Evolutionary conservation across 192 early-diverging fungal species (phyloP).

Genomic region (Bifiguratus adelaidae): DNA sequence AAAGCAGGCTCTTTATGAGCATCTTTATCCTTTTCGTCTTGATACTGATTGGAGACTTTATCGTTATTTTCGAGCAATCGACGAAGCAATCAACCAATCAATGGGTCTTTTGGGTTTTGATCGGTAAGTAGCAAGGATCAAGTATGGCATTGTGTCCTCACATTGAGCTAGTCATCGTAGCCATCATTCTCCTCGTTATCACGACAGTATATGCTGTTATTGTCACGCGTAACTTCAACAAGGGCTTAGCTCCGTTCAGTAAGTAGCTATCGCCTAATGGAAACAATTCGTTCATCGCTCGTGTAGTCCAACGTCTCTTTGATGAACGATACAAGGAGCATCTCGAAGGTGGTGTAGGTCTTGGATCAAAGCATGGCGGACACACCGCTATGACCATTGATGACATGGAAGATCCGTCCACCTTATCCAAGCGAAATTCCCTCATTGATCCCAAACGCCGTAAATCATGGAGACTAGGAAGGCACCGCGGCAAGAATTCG

Average conservation of each 20-base stretch:
- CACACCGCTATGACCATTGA: too few species aligned
- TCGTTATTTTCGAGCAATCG: slow-evolving; percentile 10
- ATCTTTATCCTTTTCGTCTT: slow-evolving; percentile 15
- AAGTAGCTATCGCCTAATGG: not conserved
- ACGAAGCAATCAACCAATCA: slow-evolving; percentile 14
- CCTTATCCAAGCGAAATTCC: too few species aligned
- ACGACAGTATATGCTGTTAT: slow-evolving; percentile 11
- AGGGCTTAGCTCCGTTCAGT: slow-evolving; percentile 15
- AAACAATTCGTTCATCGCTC: not conserved
- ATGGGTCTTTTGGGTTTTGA: slow-evolving; percentile 25
- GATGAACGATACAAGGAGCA: not conserved
- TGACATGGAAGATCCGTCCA: too few species aligned
- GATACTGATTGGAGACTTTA: slow-evolving; percentile 16
- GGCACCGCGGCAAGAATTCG: too few species aligned
- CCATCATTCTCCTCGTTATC: slow-evolving; percentile 4
- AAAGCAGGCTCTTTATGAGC: slow-evolving; percentile 14
- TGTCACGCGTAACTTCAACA: slow-evolving; percentile 21
- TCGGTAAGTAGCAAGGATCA: slow-evolving; percentile 6
- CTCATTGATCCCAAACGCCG: too few species aligned
- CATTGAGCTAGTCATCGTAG: not conserved
- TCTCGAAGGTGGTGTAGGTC: too few species aligned
- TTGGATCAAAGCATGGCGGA: too few species aligned
- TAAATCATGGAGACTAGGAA: too few species aligned
- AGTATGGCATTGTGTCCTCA: not conserved
- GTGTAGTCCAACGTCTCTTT: not conserved